Evolutionary conservation across 2,329 filamentous ascomycete genomes (phyloP).

Genomic region (Albophoma yamanashiensis): DNA sequence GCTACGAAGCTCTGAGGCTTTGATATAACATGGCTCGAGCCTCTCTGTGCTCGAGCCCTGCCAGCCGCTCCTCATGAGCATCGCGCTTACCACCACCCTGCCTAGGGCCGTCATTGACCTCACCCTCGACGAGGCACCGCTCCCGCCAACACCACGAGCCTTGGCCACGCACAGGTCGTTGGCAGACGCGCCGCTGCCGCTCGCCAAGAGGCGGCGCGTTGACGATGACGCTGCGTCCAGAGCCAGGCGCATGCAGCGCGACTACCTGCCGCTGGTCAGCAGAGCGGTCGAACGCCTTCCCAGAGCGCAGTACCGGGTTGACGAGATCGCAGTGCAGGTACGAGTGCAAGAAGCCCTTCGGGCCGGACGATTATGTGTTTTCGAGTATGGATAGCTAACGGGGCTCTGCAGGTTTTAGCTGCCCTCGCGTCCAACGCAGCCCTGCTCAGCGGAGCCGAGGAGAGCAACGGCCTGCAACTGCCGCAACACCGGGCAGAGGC

Average conservation of each 20-base stretch:
- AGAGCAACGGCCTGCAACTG: slow-evolving; percentile 8
- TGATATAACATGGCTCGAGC: neutral
- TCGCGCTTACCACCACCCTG: slow-evolving; percentile 14
- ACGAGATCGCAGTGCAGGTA: slow-evolving; percentile 21
- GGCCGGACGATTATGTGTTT: neutral
- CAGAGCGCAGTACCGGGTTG: slow-evolving; percentile 9
- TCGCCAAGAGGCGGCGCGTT: slow-evolving; percentile 19
- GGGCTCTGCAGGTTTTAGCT: slow-evolving; percentile 10
- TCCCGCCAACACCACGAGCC: slow-evolving; percentile 3
- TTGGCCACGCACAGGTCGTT: neutral
- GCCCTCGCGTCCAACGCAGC: slow-evolving; percentile 10
- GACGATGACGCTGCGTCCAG: slow-evolving; percentile 6
- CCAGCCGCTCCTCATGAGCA: slow-evolving; percentile 11
- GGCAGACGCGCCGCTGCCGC: slow-evolving; percentile 17
- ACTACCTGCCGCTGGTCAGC: slow-evolving; percentile 22
- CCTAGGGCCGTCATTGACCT: slow-evolving; percentile 18
- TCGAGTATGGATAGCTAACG: neutral
- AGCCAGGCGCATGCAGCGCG: slow-evolving; percentile 10
- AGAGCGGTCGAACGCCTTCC: slow-evolving; percentile 13
- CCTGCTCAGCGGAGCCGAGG: slow-evolving; percentile 13
- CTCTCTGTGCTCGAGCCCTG: neutral
- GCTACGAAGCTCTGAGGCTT: neutral
- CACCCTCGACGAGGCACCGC: slow-evolving; percentile 10
- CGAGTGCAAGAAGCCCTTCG: neutral
- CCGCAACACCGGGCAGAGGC: slow-evolving; percentile 10